A percentile compares a stretch with the other conserved stretches of the same genome.
Conservation (phyloP, 495 filamentous ascomycete genomes). For the Entonaema liquescens region DNA sequence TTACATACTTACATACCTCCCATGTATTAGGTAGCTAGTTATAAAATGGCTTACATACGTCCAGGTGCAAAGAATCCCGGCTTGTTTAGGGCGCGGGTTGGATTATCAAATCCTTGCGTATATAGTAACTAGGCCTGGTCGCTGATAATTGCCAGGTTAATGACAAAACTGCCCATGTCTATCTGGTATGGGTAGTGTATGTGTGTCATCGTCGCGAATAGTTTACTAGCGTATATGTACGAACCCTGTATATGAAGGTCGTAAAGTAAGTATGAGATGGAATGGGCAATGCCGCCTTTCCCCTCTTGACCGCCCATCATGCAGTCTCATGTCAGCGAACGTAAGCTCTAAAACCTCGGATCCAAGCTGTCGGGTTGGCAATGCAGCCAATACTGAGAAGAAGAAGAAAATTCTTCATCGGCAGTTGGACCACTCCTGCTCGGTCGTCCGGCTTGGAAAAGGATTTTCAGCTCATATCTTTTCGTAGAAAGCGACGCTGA, state of each 20-base stretch:
- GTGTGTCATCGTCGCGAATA: slow-evolving; percentile 21
- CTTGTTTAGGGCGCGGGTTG: not conserved
- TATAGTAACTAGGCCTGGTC: not conserved
- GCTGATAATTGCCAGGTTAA: slow-evolving; percentile 12
- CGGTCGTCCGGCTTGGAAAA: not conserved
- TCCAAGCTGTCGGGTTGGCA: slow-evolving; percentile 36
- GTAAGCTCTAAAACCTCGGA: slow-evolving; percentile 38
- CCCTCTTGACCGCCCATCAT: slow-evolving; percentile 30
- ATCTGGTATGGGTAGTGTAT: too few species aligned
- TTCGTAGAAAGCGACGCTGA: not conserved
- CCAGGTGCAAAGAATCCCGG: not conserved
- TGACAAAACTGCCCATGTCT: slow-evolving; percentile 1
- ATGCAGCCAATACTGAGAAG: slow-evolving; percentile 19
- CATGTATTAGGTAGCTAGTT: not conserved
- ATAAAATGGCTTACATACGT: too few species aligned
- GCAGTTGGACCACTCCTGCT: slow-evolving; percentile 14
- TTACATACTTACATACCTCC: not conserved
- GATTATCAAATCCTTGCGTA: slow-evolving; percentile 10
- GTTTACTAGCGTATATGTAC: not conserved
- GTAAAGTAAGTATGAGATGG: not conserved
- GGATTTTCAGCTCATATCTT: not conserved
- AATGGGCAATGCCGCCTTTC: not conserved
- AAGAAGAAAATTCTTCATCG: slow-evolving; percentile 27
- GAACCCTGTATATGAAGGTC: not conserved
- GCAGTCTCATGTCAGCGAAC: slow-evolving; percentile 30